A percentile compares a stretch with the other conserved stretches of the same genome.
phyloP scores from a whole-genome alignment of 306 rosid genomes.

The Dryas octopetala region DNA sequence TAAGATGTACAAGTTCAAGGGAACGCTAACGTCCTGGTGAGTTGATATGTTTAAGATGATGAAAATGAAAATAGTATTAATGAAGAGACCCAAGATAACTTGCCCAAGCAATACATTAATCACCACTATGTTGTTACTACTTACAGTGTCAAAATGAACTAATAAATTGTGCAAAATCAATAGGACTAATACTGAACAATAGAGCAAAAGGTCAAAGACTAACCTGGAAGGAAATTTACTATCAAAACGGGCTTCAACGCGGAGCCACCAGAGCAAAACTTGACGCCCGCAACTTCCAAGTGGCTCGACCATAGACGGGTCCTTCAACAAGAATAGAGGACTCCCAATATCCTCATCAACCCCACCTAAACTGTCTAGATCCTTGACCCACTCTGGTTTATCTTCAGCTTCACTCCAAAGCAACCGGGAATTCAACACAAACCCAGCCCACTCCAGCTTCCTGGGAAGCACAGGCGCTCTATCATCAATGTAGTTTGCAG shows the following conservation, averaged over 20 bases:
- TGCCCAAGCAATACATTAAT: background rate
- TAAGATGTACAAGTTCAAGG: background rate
- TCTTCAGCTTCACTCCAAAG: conserved; percentile 77
- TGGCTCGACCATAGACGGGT: conserved; percentile 76
- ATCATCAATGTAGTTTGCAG: conserved; percentile 79
- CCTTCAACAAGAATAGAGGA: conserved; percentile 86
- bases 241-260: conserved; percentile 97
- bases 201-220: conserved; percentile 31
- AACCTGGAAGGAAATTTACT: conserved; percentile 95
- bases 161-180: conserved; percentile 11
- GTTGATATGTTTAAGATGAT: background rate
- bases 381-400: conserved; percentile 84
- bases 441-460: conserved; percentile 95
- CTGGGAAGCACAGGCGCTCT: conserved; percentile 77
- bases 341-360: conserved; percentile 58
- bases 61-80: background rate
- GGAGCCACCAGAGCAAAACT: conserved; percentile 92
- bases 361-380: conserved; percentile 57
- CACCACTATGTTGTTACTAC: conserved; percentile 1
- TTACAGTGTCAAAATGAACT: conserved; percentile 7
- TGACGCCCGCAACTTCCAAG: conserved; percentile 96
- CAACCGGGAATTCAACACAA: conserved; percentile 85
- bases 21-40: background rate
- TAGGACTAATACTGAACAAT: background rate
- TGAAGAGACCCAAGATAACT: background rate